Evolutionary conservation across 176 grass and related monocot genomes (phyloP), one percentile per base, ranked within the genome.

Genomic region (Thinopyrum elongatum): DNA sequence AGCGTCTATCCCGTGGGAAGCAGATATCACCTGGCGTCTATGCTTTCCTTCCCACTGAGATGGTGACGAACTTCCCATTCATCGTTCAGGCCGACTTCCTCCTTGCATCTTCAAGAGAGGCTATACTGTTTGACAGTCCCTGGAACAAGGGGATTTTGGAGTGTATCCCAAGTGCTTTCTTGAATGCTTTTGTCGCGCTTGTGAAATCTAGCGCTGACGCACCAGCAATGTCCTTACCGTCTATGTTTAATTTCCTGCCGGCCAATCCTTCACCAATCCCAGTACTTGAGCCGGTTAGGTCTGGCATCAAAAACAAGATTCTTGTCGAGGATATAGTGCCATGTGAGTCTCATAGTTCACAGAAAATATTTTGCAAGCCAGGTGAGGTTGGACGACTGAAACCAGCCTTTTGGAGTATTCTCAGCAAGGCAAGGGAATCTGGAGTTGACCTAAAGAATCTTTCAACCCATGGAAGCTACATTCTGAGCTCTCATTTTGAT

Each of bases 71-170:
- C n/a, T 95, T 93, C 30, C 91, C 91, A 0, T 95, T 95, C 55
- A 89, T 93, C 49, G 93, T 95, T 25, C 91, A 93, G 77, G 87
- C 89, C 16, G 94, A 95, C 80, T 95, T 95, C 42, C 86, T 93
- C 57, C 88, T 95, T 21, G 71, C 87, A 59, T 89, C 94, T 7
- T 93, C 94, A 34, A 83, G 94, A 30, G 91, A 93, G 61, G 25
- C 94, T 1, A 95, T 95, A 71, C 12, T 87, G 23, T 65, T 87
- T 0, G 88, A 95, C 27, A 95, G 33, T 70, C 80, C 81, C 6
- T 95, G 94, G 94, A 95, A 95, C 73, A 90, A 89, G 51, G 91
- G 94, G 31, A 95, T 95, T 78, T 78, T 95, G 21, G 77, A 86
- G 28, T 95, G 89, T 70, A 61, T 93, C 14, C 86, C 94, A 41